Evolutionary conservation across 345 rosid genomes (phyloP), one percentile per base, ranked within the genome.

Genomic region (Citrus mangshanensis): DNA sequence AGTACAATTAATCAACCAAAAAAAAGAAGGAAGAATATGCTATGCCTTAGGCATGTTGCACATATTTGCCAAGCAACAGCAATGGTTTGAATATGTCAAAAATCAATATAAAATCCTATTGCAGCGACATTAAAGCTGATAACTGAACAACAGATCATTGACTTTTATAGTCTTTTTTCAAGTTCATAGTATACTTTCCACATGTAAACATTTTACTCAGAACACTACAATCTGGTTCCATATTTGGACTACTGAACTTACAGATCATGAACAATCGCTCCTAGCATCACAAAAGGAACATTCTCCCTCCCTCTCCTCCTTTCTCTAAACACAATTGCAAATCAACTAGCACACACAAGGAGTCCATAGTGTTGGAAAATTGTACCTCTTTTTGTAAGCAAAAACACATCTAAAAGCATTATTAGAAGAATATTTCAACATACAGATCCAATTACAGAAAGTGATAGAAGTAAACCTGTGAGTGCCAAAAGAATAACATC

Each of bases 401-500:
- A n/a, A 27, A n/a, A 35, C 61, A 37, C n/a, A 73, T 55, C 21
- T 40, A 6, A 25, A 60, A 34, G 16, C 68, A 24, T 6, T 72
- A 9, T 54, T 10, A 21, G 46, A 32, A 34, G 4, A 55, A 32
- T 32, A 72, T 28, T 49, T 25, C 37, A 28, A 70, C 32, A 46
- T 28, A 42, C 6, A 80, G 38, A 54, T 56, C 27, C n/a, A 81
- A 78, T 27, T 34, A 76, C 70, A 65, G 22, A 60, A 56, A 70
- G 67, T 16, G 6, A 10, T 18, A 68, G 60, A 25, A 65, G 18
- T 22, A 56, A 61, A 92, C 98, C 98, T 76, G 95, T 93, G 74
- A 95, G 87, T 42, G 91, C 80, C 73, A 95, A 82, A 73, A 95
- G 89, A 70, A 81, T 86, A 66, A 87, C 98, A 86, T 88, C 86